phyloP scores from a whole-genome alignment of 176 grass and related monocot genomes.

The Bothriochloa decipiens region DNA sequence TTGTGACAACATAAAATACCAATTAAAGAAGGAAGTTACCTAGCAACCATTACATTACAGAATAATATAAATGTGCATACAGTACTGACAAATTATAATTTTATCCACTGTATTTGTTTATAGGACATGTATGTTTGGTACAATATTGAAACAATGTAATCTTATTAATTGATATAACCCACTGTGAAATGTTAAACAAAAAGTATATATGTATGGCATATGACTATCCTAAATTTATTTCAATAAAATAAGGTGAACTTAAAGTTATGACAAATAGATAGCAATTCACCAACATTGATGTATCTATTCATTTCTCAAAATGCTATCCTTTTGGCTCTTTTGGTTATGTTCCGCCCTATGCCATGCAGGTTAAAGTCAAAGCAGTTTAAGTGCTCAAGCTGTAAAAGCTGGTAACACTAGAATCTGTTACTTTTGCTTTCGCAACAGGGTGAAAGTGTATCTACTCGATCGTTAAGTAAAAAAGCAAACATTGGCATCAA shows the following conservation, averaged over 20 bases:
- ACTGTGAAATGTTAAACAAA: background rate
- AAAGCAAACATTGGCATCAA: slow-evolving; percentile 10
- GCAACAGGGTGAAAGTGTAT: background rate
- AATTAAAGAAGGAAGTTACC: background rate
- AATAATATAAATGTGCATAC: background rate
- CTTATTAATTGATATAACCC: background rate
- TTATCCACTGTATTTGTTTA: slow-evolving; percentile 7
- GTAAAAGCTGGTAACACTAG: background rate
- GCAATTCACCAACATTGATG: background rate
- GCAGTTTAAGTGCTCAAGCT: background rate
- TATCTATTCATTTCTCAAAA: slow-evolving; percentile 18
- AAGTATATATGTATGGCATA: background rate
- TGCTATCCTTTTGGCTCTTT: background rate
- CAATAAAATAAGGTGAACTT: slow-evolving; percentile 27
- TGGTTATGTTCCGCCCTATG: background rate
- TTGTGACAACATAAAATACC: background rate
- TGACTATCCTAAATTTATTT: slow-evolving; percentile 27
- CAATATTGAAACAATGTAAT: slow-evolving; percentile 3
- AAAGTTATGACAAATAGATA: slow-evolving; percentile 8
- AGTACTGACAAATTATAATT: background rate
- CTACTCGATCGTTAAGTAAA: slow-evolving; percentile 18
- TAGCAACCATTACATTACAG: background rate
- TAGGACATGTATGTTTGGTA: slow-evolving; percentile 4
- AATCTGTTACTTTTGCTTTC: background rate
- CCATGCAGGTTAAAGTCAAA: background rate